Evolutionary conservation across 2,329 filamentous ascomycete genomes (phyloP), one percentile per base, ranked within the genome.

Genomic region (Colletotrichum sp.): DNA sequence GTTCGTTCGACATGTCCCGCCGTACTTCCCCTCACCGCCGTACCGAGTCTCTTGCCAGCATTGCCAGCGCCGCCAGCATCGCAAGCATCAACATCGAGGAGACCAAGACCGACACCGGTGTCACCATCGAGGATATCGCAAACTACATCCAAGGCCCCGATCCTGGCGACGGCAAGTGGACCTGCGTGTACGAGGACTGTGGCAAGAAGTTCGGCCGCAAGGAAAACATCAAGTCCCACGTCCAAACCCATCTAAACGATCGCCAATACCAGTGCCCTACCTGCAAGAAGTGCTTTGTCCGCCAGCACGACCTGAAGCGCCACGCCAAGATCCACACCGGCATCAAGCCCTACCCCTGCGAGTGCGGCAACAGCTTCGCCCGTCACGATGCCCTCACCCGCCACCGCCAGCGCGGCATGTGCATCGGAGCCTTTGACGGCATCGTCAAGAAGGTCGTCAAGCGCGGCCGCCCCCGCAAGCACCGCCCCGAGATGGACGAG

Each of bases 161-260:
- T 79, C 87, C 92, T 4, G 83, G 84, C n/a, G 94, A 96, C 79
- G 93, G 93, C 79, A 96, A 95, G 84, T 97, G 94, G 93, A 88
- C 93, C 8, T 97, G 94, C 82, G 85, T 91, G n/a, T 96, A 87
- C 73, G 89, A 95, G 11, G 93, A 93, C 32, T 99, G 97, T 85
- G 91, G 93, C 79, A 98, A 98, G 85, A 92, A 93, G 69, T 98
- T 99, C 82, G 96, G 96, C n/a, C 92, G 97, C 80, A 98, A 98
- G 84, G 97, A 99, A 85, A 98, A 99, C 86, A 98, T 98, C 88
- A 98, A 98, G 84, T 98, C 96, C 1, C 97, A 99, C 84, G 95
- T 99, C 16, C 97, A 99, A 86, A 99, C 97, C 5, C 97, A 99
- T 85, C 93, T 99, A 78, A 97, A 98, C 81, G 97, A 99, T 84